Evolutionary conservation across 1,139 yeast genomes (phyloP), one percentile per base, ranked within the genome.

Genomic region (Maudiozyma humilis): DNA sequence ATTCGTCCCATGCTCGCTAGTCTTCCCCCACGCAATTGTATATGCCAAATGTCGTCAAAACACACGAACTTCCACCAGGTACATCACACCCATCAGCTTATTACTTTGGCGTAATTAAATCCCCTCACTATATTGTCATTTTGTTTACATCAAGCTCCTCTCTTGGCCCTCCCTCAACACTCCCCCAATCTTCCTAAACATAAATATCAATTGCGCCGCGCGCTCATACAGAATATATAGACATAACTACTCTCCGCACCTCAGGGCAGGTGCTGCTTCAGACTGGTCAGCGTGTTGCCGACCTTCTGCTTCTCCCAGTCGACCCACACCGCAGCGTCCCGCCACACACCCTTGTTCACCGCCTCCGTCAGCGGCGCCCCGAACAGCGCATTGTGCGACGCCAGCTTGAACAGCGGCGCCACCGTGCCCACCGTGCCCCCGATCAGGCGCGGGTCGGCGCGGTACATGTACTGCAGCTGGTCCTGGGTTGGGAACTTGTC

Each of bases 281-380:
- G 25, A 12, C 36, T 29, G 27, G 31, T 35, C 6, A 44, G 33
- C 10, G 41, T 36, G 16, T 48, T 50, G 1, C 61, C 61, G 47
- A 56, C 40, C 19, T 38, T 40, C 41, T 50, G 50, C 33, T 48
- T 52, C 47, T 59, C 63, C 63, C 63, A 59, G 42, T 59, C 63
- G 7, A 59, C 55, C 61, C 61, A 58, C 27, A 59, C 41, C 7
- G 49, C 39, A 19, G 46, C 31, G 7, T 50, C 43, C 36, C 51
- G 51, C 63, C 63, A 59, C 18, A 43, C 25, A 2, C 54, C 55
- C 23, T 38, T 39, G 12, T 42, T 36, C 20, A 50, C 52, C 32
- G 56, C 50, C 5, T 53, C 49, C 27, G 43, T 42, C 36, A 59
- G 43, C 10, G 50, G 44, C 20, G 51, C 45, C n/a, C 56, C 54